These are phyloP conservation scores for Penicillium bialowiezense DNA, from an alignment of 495 filamentous ascomycete species.

Conservation along the genomic window DNA sequence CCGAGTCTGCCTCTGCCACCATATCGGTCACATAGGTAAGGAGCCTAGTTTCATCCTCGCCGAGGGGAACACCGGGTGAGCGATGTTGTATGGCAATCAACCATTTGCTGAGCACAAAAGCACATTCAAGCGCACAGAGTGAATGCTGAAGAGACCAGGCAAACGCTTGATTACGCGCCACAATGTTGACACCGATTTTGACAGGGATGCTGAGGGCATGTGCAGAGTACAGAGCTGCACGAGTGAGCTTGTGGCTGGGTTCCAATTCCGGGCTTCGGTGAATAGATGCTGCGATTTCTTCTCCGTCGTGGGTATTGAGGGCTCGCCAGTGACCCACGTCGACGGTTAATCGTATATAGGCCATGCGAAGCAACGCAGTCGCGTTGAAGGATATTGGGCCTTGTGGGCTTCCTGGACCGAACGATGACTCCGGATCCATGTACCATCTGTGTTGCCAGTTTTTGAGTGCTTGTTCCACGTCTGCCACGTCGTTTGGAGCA, in stretches of 20 bases:
- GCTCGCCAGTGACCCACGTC: constrained; percentile 21
- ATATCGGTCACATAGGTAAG: too few species aligned
- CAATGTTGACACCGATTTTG: constrained; percentile 28
- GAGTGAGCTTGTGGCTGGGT: constrained; percentile 7
- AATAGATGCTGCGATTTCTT: constrained; percentile 10
- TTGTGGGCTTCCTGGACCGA: constrained; percentile 21
- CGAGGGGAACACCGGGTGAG: too few species aligned
- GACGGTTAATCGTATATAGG: constrained; percentile 36
- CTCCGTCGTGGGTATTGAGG: constrained; percentile 30
- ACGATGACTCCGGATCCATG: constrained; percentile 17
- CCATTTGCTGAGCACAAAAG: constrained; percentile 35
- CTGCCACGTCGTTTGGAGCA: constrained; percentile 44
- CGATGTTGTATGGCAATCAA: constrained; percentile 3
- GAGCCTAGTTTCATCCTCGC: too few species aligned
- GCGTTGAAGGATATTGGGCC: constrained; percentile 35
- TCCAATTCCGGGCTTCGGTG: constrained; percentile 1
- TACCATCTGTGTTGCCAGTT: constrained; percentile 30
- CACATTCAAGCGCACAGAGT: constrained; percentile 33
- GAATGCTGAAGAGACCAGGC: constrained; percentile 36
- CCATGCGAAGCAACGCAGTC: constrained; percentile 34
- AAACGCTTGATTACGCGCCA: constrained; percentile 26
- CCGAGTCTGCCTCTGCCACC: too few species aligned
- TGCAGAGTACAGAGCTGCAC: constrained; percentile 30
- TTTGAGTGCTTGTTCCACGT: constrained; percentile 42
- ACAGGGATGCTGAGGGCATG: constrained; percentile 39